A percentile compares a stretch with the other conserved stretches of the same genome.
These are phyloP conservation scores for Casaregolazyma suthepensis DNA, from an alignment of 1,139 yeast species.

Conservation along the genomic window DNA sequence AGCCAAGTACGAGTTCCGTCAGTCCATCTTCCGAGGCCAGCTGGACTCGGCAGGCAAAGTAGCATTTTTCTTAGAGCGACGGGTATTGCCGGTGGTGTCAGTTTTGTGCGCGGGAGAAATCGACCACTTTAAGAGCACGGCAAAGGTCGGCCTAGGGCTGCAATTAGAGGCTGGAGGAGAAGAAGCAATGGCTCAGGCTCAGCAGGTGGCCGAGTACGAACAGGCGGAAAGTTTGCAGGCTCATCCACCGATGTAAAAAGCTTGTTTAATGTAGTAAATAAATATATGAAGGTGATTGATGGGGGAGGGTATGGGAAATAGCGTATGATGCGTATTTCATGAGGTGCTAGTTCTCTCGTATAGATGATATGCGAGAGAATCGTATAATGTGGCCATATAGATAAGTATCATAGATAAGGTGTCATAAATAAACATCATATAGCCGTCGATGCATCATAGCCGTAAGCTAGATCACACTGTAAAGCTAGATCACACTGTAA, in stretches of 20 bases:
- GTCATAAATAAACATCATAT: no score
- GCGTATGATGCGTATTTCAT: neutral
- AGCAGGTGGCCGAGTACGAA: conserved; percentile 17
- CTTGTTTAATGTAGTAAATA: neutral
- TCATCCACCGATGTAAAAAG: conserved; percentile 29
- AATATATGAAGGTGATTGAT: no score
- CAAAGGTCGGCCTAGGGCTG: conserved; percentile 87
- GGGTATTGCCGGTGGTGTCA: conserved; percentile 87
- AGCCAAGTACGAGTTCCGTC: conserved; percentile 97
- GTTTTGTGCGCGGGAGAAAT: conserved; percentile 89
- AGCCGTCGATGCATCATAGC: no score
- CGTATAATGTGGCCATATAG: no score
- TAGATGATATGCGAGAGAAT: neutral
- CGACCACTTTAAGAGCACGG: conserved; percentile 80
- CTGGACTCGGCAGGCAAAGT: conserved; percentile 89
- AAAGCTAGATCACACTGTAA: no score
- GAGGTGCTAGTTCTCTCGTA: no score
- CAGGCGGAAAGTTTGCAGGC: conserved; percentile 25
- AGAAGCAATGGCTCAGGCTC: conserved; percentile 48
- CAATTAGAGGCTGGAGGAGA: conserved; percentile 96
- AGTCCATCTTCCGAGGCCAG: conserved; percentile 93
- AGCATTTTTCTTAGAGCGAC: conserved; percentile 84
- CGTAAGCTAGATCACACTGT: no score
- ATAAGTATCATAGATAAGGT: no score
- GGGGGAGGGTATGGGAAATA: no score